phyloP scores from a whole-genome alignment of 345 rosid genomes.

The Rhizophora apiculata region DNA sequence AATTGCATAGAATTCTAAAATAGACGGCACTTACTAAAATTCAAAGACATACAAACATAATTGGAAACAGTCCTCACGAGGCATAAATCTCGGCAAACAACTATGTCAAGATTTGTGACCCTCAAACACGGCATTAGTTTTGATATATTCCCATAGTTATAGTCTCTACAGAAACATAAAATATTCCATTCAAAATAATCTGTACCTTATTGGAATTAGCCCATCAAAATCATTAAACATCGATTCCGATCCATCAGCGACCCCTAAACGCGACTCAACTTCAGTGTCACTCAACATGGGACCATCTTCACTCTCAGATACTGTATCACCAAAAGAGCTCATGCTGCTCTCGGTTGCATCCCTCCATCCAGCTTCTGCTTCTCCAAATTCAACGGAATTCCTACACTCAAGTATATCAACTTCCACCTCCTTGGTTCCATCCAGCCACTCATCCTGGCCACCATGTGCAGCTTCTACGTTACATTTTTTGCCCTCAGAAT shows the following conservation, averaged over 20 bases:
- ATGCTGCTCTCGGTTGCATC: slow-evolving; percentile 62
- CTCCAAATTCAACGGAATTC: slow-evolving; percentile 10
- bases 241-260: slow-evolving; percentile 24
- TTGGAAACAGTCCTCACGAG: no score
- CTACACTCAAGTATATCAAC: slow-evolving; percentile 48
- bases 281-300: slow-evolving; percentile 50
- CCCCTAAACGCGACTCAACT: slow-evolving; percentile 52
- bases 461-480: slow-evolving; percentile 22
- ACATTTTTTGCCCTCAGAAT: slow-evolving; percentile 38
- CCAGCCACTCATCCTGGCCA: slow-evolving; percentile 9
- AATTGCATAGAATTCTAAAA: no score
- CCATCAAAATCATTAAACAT: slow-evolving; percentile 26
- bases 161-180: neutral
- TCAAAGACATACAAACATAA: no score
- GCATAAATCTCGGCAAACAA: no score
- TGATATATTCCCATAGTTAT: neutral
- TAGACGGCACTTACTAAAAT: no score
- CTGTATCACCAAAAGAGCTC: slow-evolving; percentile 71
- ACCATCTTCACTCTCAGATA: slow-evolving; percentile 41
- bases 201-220: slow-evolving; percentile 45
- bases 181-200: neutral
- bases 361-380: slow-evolving; percentile 29
- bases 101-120: no score
- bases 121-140: neutral
- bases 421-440: slow-evolving; percentile 34